Evolutionary conservation across 441 rosid genomes (phyloP), one percentile per base, ranked within the genome.

Genomic region (Corymbia citriodora): DNA sequence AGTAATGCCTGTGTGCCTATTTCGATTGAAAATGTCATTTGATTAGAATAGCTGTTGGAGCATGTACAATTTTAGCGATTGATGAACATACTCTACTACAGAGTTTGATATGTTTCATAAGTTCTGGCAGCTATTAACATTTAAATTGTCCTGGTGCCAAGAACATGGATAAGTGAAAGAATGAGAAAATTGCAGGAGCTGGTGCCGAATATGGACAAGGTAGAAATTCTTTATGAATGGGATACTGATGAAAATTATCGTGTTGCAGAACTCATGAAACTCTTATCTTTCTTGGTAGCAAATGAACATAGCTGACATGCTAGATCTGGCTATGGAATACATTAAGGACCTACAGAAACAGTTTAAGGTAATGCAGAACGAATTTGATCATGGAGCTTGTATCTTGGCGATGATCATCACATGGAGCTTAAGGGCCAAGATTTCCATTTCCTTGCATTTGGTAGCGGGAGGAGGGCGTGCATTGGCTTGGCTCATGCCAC

Each of bases 161-260:
- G 98, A 92, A 95, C 96, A 11, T 91, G 97, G 87, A 96, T 96
- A 23, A 96, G 98, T 21, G 96, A 95, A 91, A 89, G 96, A 90
- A 96, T 96, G 96, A 90, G 91, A 45, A 90, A 90, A 88, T 61
- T 90, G 83, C 91, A 90, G 36, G 91, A 90, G 91, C 91, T 96
- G 53, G 96, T 95, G 88, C 98, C 98, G 1, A 90, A 93, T 92
- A 91, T 95, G 92, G 98, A 96, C 94, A 96, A 95, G 96, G 98
- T 96, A 93, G 87, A 55, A 31, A 27, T n/a, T 55, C 3, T 88
- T 36, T 21, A 21, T 45, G n/a, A 33, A 33, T 36, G 40, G 55
- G 16, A 11, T 33, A 25, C n/a, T 55, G 81, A 55, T 31, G 36
- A 85, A 85, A 82, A 53, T 52, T 88, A 48, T 52, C 36, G n/a